These are phyloP conservation scores for Apiospora saccharicola DNA, from an alignment of 2,329 filamentous ascomycete genomes.

Conservation along the genomic window DNA sequence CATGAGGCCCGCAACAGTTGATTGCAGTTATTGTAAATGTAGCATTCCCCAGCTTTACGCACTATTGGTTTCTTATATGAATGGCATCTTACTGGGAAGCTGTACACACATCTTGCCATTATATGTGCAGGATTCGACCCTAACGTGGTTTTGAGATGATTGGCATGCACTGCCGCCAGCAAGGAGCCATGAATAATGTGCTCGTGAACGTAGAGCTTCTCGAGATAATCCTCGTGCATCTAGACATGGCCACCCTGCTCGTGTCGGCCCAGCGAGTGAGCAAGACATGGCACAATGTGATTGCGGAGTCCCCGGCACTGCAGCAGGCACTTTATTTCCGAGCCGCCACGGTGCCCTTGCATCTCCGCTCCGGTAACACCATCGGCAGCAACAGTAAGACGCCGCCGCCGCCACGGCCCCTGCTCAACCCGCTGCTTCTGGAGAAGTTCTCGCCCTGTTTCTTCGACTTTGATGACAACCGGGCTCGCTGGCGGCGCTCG, in stretches of 20 bases:
- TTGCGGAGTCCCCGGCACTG: background rate
- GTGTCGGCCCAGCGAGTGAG: background rate
- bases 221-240: background rate
- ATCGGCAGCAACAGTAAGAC: background rate
- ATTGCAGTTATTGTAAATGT: no score
- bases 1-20: no score
- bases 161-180: no score
- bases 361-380: background rate
- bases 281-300: background rate
- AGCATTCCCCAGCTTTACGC: no score
- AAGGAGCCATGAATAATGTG: no score
- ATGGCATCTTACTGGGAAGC: no score
- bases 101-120: no score
- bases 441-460: conserved; percentile 9
- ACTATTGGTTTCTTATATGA: no score
- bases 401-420: background rate
- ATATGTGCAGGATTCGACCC: no score
- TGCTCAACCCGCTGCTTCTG: background rate
- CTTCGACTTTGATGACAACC: background rate
- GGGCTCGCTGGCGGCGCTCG: background rate
- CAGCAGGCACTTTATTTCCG: background rate
- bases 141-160: no score
- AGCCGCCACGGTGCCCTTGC: background rate
- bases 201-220: background rate
- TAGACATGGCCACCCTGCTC: background rate